Conservation (phyloP, 495 filamentous ascomycete species). For the Penicillium malachiteum region DNA sequence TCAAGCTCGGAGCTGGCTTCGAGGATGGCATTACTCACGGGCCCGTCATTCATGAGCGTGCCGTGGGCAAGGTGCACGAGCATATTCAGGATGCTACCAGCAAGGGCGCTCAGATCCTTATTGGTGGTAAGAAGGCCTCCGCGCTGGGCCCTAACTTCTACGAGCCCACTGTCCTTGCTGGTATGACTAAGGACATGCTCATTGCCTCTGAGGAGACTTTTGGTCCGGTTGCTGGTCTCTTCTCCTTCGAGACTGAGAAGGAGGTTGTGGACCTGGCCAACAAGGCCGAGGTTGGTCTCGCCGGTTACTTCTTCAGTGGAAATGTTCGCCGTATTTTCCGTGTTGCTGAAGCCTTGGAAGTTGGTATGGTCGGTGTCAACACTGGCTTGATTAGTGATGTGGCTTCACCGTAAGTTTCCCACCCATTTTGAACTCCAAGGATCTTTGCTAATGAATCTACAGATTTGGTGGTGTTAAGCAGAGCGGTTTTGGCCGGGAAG, state of each 20-base stretch:
- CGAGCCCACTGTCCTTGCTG: constrained; percentile 66
- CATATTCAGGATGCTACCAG: constrained; percentile 69
- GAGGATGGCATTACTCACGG: constrained; percentile 65
- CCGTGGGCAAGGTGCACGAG: constrained; percentile 64
- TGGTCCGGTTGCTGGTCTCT: constrained; percentile 28
- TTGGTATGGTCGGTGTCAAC: constrained; percentile 11
- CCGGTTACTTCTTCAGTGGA: constrained; percentile 28
- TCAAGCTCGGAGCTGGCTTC: constrained; percentile 71
- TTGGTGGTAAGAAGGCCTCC: constrained; percentile 13
- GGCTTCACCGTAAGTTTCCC: constrained; percentile 1
- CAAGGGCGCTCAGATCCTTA: constrained; percentile 33
- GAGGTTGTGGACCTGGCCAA: constrained; percentile 29
- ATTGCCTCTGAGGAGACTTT: constrained; percentile 30
- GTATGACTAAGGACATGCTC: constrained; percentile 53
- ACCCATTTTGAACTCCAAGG: background rate
- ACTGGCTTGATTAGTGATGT: constrained; percentile 5
- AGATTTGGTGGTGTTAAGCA: constrained; percentile 10
- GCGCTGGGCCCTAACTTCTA: constrained; percentile 56
- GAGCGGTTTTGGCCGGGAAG: constrained; percentile 10
- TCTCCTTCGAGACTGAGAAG: constrained; percentile 27
- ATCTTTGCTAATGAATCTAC: background rate
- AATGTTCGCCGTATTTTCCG: constrained; percentile 23
- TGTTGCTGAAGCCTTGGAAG: constrained; percentile 20
- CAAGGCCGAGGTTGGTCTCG: constrained; percentile 28
- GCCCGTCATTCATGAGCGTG: constrained; percentile 69